These are phyloP conservation scores for Pterulicium gracile DNA, from an alignment of 1,284 basidiomycete genomes.

Conservation along the genomic window DNA sequence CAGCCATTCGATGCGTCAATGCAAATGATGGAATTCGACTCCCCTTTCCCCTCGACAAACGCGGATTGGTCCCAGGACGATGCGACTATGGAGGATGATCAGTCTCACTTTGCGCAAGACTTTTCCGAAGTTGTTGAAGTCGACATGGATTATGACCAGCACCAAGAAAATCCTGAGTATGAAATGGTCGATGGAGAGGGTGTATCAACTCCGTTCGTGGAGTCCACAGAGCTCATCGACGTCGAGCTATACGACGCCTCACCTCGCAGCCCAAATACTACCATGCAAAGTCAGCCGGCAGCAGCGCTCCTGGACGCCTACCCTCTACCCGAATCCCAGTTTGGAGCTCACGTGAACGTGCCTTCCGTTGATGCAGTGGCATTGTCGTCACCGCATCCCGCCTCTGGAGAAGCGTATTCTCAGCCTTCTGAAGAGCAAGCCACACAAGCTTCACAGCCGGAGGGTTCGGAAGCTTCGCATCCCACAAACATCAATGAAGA, in stretches of 20 bases:
- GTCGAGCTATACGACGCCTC: slow-evolving; percentile 3
- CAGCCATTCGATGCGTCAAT: background rate
- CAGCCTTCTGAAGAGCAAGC: too few relatives aligned
- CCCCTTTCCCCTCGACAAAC: background rate
- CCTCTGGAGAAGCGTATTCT: too few relatives aligned
- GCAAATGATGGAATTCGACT: slow-evolving; percentile 1
- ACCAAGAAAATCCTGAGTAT: background rate
- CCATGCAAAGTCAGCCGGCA: too few relatives aligned
- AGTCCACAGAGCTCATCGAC: background rate
- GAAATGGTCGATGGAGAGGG: background rate
- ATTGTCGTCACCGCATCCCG: too few relatives aligned
- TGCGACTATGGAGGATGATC: background rate
- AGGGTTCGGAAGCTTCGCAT: too few relatives aligned
- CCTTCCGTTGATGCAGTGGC: too few relatives aligned
- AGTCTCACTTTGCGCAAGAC: background rate
- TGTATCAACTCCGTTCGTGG: background rate
- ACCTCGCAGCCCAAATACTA: too few relatives aligned
- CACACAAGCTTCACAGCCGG: too few relatives aligned
- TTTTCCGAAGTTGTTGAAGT: background rate
- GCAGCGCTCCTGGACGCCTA: too few relatives aligned
- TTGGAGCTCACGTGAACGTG: too few relatives aligned
- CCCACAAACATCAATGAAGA: too few relatives aligned
- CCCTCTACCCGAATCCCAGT: too few relatives aligned
- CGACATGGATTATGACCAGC: slow-evolving; percentile 2
- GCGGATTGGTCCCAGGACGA: background rate